Conservation (phyloP, 1,139 yeast genomes). For the Wickerhamiella pararugosa region DNA sequence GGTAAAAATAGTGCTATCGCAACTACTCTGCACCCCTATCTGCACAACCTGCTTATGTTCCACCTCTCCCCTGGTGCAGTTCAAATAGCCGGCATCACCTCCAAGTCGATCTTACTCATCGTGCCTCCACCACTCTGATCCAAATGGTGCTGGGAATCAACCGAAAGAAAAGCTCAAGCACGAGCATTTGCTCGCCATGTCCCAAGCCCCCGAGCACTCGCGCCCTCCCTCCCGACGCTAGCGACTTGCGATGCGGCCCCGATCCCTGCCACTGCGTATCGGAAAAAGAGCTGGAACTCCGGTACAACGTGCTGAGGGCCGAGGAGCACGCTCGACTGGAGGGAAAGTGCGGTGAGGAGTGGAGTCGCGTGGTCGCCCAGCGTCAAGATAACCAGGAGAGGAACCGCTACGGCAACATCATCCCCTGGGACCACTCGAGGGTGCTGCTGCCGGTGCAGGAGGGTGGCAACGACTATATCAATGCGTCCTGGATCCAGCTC, state of each 20-base stretch:
- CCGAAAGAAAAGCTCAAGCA: too few species aligned
- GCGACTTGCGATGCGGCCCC: constrained; percentile 5
- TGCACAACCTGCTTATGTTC: too few species aligned
- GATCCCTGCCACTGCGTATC: constrained; percentile 17
- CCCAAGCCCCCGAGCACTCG: neutral
- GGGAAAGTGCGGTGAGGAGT: constrained; percentile 16
- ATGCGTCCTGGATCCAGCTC: constrained; percentile 32
- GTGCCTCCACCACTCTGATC: too few species aligned
- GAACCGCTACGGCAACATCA: constrained; percentile 41
- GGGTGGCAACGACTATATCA: constrained; percentile 29
- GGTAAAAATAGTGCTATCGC: too few species aligned
- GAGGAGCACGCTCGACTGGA: constrained; percentile 18
- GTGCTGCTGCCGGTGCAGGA: constrained; percentile 29
- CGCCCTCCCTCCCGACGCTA: constrained; percentile 7
- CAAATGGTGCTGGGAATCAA: too few species aligned
- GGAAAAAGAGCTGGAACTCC: constrained; percentile 15
- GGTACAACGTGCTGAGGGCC: constrained; percentile 16
- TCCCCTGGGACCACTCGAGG: constrained; percentile 46
- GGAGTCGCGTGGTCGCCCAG: constrained; percentile 12
- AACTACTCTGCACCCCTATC: too few species aligned
- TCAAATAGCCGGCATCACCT: too few species aligned
- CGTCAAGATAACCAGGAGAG: constrained; percentile 21
- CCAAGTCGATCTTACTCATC: too few species aligned
- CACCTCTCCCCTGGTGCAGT: too few species aligned
- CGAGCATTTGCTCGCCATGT: too few species aligned